These are phyloP conservation scores for Trichoderma sp. DNA, from an alignment of 2,329 filamentous ascomycete species.

Conservation along the genomic window DNA sequence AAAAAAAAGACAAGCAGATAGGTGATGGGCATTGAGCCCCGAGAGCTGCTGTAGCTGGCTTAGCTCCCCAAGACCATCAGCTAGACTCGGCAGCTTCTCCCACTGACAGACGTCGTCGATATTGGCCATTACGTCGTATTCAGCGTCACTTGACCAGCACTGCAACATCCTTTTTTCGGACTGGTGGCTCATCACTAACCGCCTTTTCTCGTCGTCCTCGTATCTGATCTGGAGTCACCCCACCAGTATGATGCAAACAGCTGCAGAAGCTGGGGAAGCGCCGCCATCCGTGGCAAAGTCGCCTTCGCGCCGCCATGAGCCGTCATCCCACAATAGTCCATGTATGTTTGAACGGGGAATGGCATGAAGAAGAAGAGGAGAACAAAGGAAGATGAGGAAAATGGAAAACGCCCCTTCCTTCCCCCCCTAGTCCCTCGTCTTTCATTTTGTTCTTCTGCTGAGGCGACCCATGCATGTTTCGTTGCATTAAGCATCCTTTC, in stretches of 20 bases:
- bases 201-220: constrained; percentile 12
- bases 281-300: constrained; percentile 11
- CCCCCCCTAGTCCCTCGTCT: neutral
- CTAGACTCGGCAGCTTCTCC: neutral
- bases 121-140: constrained; percentile 13
- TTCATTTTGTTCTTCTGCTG: neutral
- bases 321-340: constrained; percentile 1
- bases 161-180: constrained; percentile 18
- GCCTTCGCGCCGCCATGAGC: constrained; percentile 8
- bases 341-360: constrained; percentile 14
- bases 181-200: constrained; percentile 15
- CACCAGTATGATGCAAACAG: constrained; percentile 18
- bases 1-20: neutral
- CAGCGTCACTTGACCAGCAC: constrained; percentile 19
- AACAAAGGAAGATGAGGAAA: neutral
- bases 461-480: neutral
- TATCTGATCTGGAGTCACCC: constrained; percentile 18
- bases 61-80: constrained; percentile 3
- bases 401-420: neutral
- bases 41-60: constrained; percentile 4
- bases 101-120: neutral
- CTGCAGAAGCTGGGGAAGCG: constrained; percentile 17
- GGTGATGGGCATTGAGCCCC: neutral
- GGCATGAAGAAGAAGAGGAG: neutral
- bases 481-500: neutral